Conservation (phyloP, 176 grass and related monocot species). For the Cenchrus purpureus region DNA sequence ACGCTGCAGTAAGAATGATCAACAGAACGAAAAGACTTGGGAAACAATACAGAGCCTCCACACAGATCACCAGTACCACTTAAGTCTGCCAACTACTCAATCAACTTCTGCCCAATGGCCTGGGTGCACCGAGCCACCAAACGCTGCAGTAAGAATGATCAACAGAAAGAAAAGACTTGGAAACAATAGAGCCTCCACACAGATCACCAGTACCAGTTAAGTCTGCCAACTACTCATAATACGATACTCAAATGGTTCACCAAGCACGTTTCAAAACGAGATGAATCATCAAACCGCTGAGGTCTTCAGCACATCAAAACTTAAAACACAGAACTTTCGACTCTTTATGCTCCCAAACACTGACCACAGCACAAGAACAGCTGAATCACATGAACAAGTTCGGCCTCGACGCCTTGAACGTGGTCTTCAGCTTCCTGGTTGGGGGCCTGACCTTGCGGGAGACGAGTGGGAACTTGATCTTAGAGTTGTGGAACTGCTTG, state of each 20-base stretch:
- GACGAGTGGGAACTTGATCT: conserved; percentile 88
- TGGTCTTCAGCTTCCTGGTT: conserved; percentile 83
- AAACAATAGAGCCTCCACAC: no score
- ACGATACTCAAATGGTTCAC: conserved; percentile 9
- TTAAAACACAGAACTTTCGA: conserved; percentile 9
- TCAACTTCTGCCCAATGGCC: no score
- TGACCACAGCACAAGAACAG: background rate
- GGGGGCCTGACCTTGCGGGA: conserved; percentile 75
- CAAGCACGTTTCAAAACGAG: conserved; percentile 24
- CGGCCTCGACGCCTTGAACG: conserved; percentile 71
- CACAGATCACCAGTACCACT: background rate
- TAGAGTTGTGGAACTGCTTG: conserved; percentile 81
- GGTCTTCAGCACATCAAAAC: conserved; percentile 28
- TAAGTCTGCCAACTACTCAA: conserved; percentile 3
- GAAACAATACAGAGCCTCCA: no score
- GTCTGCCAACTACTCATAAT: conserved; percentile 17
- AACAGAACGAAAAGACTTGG: no score
- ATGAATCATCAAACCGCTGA: conserved; percentile 22
- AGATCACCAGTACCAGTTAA: background rate
- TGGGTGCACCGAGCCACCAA: no score
- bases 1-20: no score
- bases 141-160: no score
- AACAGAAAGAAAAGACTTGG: no score
- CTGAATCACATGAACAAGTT: conserved; percentile 72
- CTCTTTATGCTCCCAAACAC: conserved; percentile 17